These are phyloP conservation scores for Oenanthe javanica DNA, from an alignment of 140 eudicot species.

Conservation along the genomic window DNA sequence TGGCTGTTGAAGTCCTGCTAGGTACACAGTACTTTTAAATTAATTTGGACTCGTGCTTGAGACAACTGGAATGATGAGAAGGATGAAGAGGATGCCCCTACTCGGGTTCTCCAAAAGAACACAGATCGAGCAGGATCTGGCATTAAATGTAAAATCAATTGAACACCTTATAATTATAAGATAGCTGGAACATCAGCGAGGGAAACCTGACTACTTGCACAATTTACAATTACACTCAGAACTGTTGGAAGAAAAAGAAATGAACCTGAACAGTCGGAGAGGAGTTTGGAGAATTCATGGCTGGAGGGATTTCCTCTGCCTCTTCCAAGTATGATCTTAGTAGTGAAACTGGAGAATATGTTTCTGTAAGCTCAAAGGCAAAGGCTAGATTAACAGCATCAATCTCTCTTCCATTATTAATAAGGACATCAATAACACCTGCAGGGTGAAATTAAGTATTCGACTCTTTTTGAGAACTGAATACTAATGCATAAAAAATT, in stretches of 20 bases:
- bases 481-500: neutral
- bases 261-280: constrained; percentile 58
- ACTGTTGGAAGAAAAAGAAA: neutral
- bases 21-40: neutral
- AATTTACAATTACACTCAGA: neutral
- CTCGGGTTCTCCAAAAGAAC: neutral
- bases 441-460: constrained; percentile 12
- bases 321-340: constrained; percentile 76
- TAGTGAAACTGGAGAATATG: constrained; percentile 64
- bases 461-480: neutral
- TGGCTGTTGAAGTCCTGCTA: neutral
- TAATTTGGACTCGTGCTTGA: neutral
- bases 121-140: neutral
- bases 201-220: neutral
- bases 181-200: neutral
- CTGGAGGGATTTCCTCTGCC: constrained; percentile 24
- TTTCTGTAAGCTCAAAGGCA: constrained; percentile 73
- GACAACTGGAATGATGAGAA: neutral
- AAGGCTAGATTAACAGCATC: constrained; percentile 90
- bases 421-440: constrained; percentile 82
- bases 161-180: no score
- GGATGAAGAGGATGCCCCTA: neutral
- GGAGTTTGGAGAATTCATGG: constrained; percentile 29
- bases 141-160: neutral
- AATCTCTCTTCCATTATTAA: constrained; percentile 73